Percentiles rank a stretch among this genome's conserved stretches.
phyloP scores from a whole-genome alignment of 2,329 filamentous ascomycete species.

The Alternaria metachromatica region DNA sequence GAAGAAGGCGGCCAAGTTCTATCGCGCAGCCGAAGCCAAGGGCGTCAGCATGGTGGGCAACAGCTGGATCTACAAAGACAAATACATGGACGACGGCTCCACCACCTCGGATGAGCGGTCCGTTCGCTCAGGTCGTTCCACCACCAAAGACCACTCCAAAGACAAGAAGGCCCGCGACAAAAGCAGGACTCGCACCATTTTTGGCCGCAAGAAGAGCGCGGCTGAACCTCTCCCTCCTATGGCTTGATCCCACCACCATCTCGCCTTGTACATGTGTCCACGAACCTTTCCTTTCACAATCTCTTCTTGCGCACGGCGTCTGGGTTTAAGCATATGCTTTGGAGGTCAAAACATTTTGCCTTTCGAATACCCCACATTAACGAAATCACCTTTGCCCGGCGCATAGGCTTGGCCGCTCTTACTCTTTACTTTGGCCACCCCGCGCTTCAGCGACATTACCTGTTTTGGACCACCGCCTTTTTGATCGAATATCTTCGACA shows the following conservation, averaged over 20 bases:
- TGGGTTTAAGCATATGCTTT: constrained; percentile 23
- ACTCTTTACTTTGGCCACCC: background rate
- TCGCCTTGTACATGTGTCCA: constrained; percentile 42
- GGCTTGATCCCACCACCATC: constrained; percentile 17
- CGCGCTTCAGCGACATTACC: background rate
- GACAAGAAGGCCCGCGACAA: constrained; percentile 75
- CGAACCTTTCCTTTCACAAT: constrained; percentile 33
- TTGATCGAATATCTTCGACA: constrained; percentile 14
- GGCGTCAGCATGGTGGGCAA: constrained; percentile 98
- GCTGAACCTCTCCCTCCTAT: constrained; percentile 18
- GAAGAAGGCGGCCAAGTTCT: constrained; percentile 91
- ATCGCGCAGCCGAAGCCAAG: constrained; percentile 87
- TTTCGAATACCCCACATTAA: constrained; percentile 20
- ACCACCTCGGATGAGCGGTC: constrained; percentile 48
- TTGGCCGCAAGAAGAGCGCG: constrained; percentile 65
- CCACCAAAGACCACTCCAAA: constrained; percentile 42
- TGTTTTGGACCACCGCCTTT: background rate
- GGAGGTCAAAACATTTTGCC: constrained; percentile 12
- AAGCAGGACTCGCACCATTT: constrained; percentile 76
- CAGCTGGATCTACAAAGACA: constrained; percentile 98
- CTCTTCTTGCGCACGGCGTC: constrained; percentile 39
- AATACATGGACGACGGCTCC: constrained; percentile 72
- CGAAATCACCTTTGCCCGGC: constrained; percentile 34
- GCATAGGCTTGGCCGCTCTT: constrained; percentile 27
- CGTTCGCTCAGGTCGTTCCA: constrained; percentile 57